Conservation (phyloP, 768 basidiomycete species). For the Kwoniella sp. region DNA sequence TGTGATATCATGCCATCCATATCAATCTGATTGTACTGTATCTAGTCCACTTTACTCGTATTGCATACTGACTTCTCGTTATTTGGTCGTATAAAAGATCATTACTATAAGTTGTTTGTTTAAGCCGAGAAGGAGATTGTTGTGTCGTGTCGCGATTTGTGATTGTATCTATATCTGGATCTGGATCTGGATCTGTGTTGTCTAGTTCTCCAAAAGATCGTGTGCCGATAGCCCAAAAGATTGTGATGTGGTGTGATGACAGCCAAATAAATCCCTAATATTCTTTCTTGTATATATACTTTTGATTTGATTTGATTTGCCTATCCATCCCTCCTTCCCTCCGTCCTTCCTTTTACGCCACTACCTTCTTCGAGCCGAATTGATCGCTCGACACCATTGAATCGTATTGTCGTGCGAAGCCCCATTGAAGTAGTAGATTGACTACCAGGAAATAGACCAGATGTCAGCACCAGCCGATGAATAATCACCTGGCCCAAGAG, state of each 20-base stretch:
- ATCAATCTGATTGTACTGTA: neutral
- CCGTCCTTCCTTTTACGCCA: too few species aligned
- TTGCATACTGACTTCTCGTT: neutral
- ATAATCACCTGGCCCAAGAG: neutral
- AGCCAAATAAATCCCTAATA: too few species aligned
- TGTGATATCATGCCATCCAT: neutral
- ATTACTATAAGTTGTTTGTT: neutral
- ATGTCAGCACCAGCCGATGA: neutral
- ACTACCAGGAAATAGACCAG: constrained; percentile 15
- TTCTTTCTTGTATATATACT: neutral
- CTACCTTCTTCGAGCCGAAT: constrained; percentile 37
- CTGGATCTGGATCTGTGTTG: too few species aligned
- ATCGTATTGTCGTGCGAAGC: constrained; percentile 23
- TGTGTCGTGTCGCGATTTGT: too few species aligned
- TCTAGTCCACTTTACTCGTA: too few species aligned
- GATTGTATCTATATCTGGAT: too few species aligned
- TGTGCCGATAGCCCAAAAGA: constrained; percentile 1
- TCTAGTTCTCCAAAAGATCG: too few species aligned
- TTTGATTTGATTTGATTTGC: neutral
- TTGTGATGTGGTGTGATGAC: neutral
- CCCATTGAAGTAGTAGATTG: constrained; percentile 50
- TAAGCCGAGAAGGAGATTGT: too few species aligned
- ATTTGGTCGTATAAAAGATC: neutral
- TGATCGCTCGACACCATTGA: constrained; percentile 49
- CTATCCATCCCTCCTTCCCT: too few species aligned